Base-by-base conservation (phyloP, 31 red algal species). In the Asparagopsis taxiformis region DNA sequence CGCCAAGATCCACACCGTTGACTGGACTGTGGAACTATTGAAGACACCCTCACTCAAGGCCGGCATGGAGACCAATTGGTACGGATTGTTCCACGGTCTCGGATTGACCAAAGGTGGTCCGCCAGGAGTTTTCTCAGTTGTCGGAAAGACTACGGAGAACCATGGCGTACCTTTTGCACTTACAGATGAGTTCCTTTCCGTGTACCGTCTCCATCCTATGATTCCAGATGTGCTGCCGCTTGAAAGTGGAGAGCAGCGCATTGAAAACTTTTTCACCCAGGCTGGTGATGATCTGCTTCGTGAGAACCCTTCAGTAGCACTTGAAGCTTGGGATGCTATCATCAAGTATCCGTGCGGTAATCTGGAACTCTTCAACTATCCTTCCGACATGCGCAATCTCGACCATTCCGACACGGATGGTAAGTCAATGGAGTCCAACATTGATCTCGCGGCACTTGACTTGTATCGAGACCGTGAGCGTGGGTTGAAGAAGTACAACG, bases 381-480 rank as follows among this genome's bases (percentile, higher is more conserved):
- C 74, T 30, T 22, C 29, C 30, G 25, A 59, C 5, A 32, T 78
- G 6, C 58, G 74, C 11, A 31, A 62, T 25, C 17, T 78, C 0
- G 30, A 35, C 0, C 74, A 59, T n/a, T n/a, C n/a, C n/a, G n/a
- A n/a, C n/a, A n/a, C n/a, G n/a, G n/a, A n/a, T n/a, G n/a, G n/a
- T n/a, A n/a, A n/a, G n/a, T n/a, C n/a, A n/a, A n/a, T n/a, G 21
- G 44, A 32, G 29, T 30, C 35, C 20, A n/a, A 44, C 25, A 59
- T 78, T 9, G 74, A 78, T 39, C 21, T 78, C 3, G 74, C 74
- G 10, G 34, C 74, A 29, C 36, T 78, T 9, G 74, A 78, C 20
- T 11, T 78, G 22, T 78, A 78, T 39, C 58, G 74, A 5, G 74
- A 78, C 57, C 74, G 74, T 23, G 74, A 67, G 44, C 74, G 74